Percentiles rank a stretch among this genome's conserved stretches.
Conservation (phyloP, 1,284 basidiomycete species). For the Cutaneotrichosporon dermatis region DNA sequence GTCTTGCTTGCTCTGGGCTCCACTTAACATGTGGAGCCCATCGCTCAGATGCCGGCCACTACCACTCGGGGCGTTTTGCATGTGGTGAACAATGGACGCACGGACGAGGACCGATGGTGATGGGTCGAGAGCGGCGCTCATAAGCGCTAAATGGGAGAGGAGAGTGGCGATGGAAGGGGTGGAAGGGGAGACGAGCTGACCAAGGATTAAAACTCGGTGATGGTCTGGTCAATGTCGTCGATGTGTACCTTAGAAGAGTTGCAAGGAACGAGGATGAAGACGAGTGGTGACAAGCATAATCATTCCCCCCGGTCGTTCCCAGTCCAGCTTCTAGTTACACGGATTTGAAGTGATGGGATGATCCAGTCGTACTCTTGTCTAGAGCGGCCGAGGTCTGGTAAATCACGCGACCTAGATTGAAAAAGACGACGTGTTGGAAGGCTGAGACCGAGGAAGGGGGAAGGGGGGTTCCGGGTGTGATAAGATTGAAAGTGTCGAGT, state of each 20-base stretch:
- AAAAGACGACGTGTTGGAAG: too few relatives aligned
- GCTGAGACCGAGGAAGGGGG: too few relatives aligned
- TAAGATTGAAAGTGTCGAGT: too few relatives aligned
- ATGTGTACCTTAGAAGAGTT: neutral
- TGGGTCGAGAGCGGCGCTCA: neutral
- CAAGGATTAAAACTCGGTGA: neutral
- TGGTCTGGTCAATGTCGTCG: neutral
- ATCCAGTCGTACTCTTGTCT: too few relatives aligned
- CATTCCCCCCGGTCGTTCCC: neutral
- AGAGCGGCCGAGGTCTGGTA: too few relatives aligned
- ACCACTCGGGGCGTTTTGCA: neutral
- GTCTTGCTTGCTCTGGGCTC: neutral
- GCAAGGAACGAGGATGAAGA: neutral
- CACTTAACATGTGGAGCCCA: neutral
- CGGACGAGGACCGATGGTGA: neutral
- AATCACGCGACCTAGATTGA: too few relatives aligned
- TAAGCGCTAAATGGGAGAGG: neutral
- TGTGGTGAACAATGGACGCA: neutral
- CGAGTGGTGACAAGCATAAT: neutral
- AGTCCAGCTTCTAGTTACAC: neutral
- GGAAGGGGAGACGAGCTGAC: neutral
- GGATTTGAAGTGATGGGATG: neutral
- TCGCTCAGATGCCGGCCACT: neutral
- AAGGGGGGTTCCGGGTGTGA: too few relatives aligned
- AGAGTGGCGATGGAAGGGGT: neutral